These are phyloP conservation scores for Neocallimastix lanati DNA, from an alignment of 192 early-diverging fungal species.

Conservation along the genomic window DNA sequence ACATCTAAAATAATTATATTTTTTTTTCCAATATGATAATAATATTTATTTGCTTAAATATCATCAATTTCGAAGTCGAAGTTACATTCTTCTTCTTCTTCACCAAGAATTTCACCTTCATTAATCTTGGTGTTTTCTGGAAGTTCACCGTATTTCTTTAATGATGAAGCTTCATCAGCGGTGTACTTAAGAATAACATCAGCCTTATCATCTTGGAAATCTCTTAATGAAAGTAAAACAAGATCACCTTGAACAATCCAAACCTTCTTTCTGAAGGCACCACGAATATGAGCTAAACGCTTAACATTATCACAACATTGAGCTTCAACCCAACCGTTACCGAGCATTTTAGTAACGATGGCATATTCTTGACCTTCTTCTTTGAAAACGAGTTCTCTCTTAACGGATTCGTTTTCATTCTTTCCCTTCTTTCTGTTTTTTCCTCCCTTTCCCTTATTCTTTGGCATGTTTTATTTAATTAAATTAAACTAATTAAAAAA, in stretches of 20 bases:
- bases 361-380: slow-evolving; percentile 98
- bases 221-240: slow-evolving; percentile 70
- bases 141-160: slow-evolving; percentile 88
- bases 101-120: slow-evolving; percentile 1
- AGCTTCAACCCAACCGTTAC: slow-evolving; percentile 82
- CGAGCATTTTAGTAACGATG: slow-evolving; percentile 82
- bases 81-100: slow-evolving; percentile 1
- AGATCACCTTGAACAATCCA: slow-evolving; percentile 79
- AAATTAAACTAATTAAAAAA: too few species aligned
- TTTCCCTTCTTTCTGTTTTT: slow-evolving; percentile 65
- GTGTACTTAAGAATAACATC: slow-evolving; percentile 94
- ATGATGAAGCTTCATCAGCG: slow-evolving; percentile 78
- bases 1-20: too few species aligned
- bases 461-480: slow-evolving; percentile 53
- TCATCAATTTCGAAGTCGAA: slow-evolving; percentile 5
- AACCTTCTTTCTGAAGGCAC: slow-evolving; percentile 94
- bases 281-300: slow-evolving; percentile 87
- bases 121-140: slow-evolving; percentile 52
- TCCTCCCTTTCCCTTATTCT: slow-evolving; percentile 91
- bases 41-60: slow-evolving; percentile 2
- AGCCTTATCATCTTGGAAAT: slow-evolving; percentile 81
- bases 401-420: slow-evolving; percentile 85
- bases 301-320: slow-evolving; percentile 78
- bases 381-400: slow-evolving; percentile 93
- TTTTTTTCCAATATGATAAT: neutral